Evolutionary conservation across 331 rosid species (phyloP).

Genomic region (Saraca asoca): DNA sequence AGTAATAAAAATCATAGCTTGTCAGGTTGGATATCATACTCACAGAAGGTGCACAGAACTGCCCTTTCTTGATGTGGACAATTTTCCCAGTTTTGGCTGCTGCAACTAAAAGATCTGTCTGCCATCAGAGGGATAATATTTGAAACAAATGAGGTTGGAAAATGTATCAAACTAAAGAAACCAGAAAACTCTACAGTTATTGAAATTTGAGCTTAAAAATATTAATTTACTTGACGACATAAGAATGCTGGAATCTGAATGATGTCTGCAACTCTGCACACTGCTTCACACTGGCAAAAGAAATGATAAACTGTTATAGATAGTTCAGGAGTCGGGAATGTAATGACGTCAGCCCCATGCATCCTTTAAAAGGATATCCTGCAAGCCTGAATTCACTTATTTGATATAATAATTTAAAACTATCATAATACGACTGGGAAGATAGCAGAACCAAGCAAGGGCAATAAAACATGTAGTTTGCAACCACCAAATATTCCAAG

Average conservation of each 20-base stretch:
- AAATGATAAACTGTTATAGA: slow-evolving; percentile 25
- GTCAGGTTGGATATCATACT: slow-evolving; percentile 44
- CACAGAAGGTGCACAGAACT: slow-evolving; percentile 96
- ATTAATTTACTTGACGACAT: slow-evolving; percentile 74
- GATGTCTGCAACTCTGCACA: slow-evolving; percentile 89
- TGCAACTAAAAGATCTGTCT: slow-evolving; percentile 96
- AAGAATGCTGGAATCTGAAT: slow-evolving; percentile 98
- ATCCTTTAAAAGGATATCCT: slow-evolving; percentile 7
- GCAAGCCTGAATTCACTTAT: slow-evolving; percentile 22
- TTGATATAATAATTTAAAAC: slow-evolving; percentile 10
- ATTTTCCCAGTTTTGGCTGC: slow-evolving; percentile 96
- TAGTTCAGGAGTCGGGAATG: slow-evolving; percentile 23
- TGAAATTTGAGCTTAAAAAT: slow-evolving; percentile 22
- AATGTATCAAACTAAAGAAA: slow-evolving; percentile 7
- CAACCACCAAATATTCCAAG: not conserved
- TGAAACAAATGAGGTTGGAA: slow-evolving; percentile 31
- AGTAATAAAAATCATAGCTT: slow-evolving; percentile 27
- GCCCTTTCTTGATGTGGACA: slow-evolving; percentile 90
- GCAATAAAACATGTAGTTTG: too few relatives aligned
- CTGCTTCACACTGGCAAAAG: slow-evolving; percentile 76
- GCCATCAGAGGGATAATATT: slow-evolving; percentile 47
- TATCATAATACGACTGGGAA: too few relatives aligned
- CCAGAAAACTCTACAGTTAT: not conserved
- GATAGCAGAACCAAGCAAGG: too few relatives aligned
- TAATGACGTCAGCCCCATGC: slow-evolving; percentile 11